A percentile compares a stretch with the other conserved stretches of the same genome.
phyloP scores from a whole-genome alignment of 768 basidiomycete species.

The Suillus fuscotomentosus region DNA sequence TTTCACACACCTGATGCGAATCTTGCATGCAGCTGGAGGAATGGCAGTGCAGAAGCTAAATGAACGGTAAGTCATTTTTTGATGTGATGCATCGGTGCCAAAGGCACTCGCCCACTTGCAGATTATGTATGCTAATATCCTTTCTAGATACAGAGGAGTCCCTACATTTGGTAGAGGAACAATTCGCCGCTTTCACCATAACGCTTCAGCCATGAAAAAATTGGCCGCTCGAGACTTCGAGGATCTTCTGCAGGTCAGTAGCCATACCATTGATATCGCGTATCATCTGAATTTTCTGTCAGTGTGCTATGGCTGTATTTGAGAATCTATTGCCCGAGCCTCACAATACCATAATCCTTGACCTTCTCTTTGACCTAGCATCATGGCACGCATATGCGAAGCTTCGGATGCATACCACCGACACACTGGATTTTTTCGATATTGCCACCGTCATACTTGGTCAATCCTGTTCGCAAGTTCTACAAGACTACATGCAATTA shows the following conservation, averaged over 20 bases:
- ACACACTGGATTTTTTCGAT: conserved; percentile 20
- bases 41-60: neutral
- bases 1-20: too few species aligned
- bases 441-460: conserved; percentile 22
- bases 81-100: too few species aligned
- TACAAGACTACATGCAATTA: conserved; percentile 14
- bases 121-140: neutral
- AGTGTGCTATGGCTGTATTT: conserved; percentile 37
- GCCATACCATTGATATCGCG: neutral
- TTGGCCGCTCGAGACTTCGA: conserved; percentile 37
- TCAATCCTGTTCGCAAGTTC: conserved; percentile 21
- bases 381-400: conserved; percentile 38
- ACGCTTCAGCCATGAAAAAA: conserved; percentile 34
- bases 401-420: conserved; percentile 30
- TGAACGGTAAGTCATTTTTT: neutral
- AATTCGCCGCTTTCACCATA: conserved; percentile 27
- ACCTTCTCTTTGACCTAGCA: conserved; percentile 27
- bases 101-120: neutral
- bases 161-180: conserved; percentile 32
- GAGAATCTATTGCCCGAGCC: conserved; percentile 32
- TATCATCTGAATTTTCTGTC: neutral
- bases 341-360: conserved; percentile 20
- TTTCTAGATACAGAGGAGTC: conserved; percentile 27
- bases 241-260: conserved; percentile 33
- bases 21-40: too few species aligned